Evolutionary conservation across 2,329 filamentous ascomycete species (phyloP).

Genomic region (Nemania abortiva): DNA sequence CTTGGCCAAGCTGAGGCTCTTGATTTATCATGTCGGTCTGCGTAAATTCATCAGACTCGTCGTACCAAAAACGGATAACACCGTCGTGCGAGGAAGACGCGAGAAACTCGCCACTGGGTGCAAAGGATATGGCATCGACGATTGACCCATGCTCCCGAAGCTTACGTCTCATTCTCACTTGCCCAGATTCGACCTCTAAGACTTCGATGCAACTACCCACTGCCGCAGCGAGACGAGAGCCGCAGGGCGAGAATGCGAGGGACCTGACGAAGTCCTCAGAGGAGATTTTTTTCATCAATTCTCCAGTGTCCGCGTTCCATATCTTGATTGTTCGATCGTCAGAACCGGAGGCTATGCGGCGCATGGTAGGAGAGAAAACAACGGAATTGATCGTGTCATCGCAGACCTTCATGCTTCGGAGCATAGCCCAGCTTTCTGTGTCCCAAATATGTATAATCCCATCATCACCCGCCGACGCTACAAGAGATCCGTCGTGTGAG

Average conservation of each 20-base stretch:
- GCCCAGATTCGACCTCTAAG: neutral
- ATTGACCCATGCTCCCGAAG: neutral
- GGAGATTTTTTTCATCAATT: neutral
- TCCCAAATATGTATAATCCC: neutral
- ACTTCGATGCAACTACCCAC: neutral
- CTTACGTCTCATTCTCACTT: neutral
- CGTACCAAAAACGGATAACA: neutral
- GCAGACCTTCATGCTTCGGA: neutral
- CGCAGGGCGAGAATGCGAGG: neutral
- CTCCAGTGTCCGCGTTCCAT: neutral
- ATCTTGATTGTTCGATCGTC: neutral
- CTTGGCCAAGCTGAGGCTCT: neutral
- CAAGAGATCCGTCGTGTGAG: slow-evolving; percentile 1
- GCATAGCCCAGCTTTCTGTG: neutral
- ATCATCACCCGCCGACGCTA: neutral
- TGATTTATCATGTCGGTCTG: neutral
- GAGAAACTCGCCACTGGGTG: neutral
- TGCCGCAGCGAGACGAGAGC: neutral
- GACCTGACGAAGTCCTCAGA: neutral
- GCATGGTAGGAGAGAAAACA: neutral
- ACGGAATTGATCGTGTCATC: neutral
- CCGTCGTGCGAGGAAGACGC: neutral
- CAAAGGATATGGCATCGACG: neutral
- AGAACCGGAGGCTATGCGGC: neutral
- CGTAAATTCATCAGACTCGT: neutral